A percentile compares a stretch with the other conserved stretches of the same genome.
Evolutionary conservation across 2,329 filamentous ascomycete genomes (phyloP).

Genomic region (Plenodomus tracheiphilus): DNA sequence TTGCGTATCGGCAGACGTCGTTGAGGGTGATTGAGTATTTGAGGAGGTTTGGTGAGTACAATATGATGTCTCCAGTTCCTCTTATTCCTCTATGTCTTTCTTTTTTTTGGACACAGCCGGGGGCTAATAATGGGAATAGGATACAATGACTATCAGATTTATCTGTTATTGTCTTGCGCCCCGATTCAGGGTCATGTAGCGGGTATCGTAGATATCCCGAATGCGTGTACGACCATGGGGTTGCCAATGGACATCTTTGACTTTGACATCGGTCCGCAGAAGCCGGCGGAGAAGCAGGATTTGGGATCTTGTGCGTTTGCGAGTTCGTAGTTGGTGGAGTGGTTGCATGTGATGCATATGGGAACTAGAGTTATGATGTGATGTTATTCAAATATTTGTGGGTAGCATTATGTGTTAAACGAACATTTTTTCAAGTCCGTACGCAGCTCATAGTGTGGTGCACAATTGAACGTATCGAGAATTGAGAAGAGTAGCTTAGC

Average conservation of each 20-base stretch:
- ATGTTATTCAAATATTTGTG: no score
- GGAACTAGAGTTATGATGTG: not conserved
- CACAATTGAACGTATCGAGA: no score
- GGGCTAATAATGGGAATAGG: conserved; percentile 28
- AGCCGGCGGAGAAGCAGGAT: conserved; percentile 63
- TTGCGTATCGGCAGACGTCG: conserved; percentile 83
- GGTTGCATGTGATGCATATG: no score
- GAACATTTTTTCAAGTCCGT: no score
- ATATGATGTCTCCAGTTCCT: no score
- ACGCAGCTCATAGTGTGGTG: no score
- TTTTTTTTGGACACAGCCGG: no score
- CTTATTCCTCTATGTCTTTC: no score
- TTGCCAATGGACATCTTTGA: conserved; percentile 94
- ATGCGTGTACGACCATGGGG: conserved; percentile 86
- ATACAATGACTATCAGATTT: conserved; percentile 76
- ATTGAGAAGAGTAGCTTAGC: no score
- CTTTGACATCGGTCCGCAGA: conserved; percentile 79
- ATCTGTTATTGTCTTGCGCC: conserved; percentile 81
- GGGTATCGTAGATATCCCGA: conserved; percentile 85
- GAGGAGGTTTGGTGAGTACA: conserved; percentile 64
- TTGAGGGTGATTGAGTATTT: conserved; percentile 80
- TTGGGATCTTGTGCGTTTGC: conserved; percentile 73
- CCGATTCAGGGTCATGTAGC: conserved; percentile 87
- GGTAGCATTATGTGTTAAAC: no score
- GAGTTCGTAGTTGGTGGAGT: conserved; percentile 31